These are phyloP conservation scores for Vitis cinerea DNA, from an alignment of 164 flowering plant species.

Conservation along the genomic window DNA sequence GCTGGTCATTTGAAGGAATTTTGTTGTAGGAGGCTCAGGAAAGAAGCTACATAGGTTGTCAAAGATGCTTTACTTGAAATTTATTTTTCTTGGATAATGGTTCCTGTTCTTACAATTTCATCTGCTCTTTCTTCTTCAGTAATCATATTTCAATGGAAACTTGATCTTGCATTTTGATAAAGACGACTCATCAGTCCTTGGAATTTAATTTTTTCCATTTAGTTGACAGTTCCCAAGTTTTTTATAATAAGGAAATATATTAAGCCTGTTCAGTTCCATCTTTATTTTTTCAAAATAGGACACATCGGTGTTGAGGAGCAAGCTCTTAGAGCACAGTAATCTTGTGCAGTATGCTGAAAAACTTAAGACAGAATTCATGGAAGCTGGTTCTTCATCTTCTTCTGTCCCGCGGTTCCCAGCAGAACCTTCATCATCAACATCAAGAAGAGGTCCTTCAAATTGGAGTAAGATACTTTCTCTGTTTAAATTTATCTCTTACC, in stretches of 20 bases:
- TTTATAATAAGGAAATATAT: not conserved
- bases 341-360: constrained; percentile 69
- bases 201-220: too few relatives aligned
- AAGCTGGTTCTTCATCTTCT: constrained; percentile 49
- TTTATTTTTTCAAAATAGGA: constrained; percentile 39
- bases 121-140: too few relatives aligned
- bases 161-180: too few relatives aligned
- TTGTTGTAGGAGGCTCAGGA: too few relatives aligned
- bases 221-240: not conserved
- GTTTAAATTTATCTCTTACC: not conserved
- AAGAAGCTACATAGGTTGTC: too few relatives aligned
- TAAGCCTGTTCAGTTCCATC: not conserved
- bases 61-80: too few relatives aligned
- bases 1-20: too few relatives aligned
- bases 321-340: constrained; percentile 59
- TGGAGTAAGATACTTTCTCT: constrained; percentile 56
- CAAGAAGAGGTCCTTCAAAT: constrained; percentile 46
- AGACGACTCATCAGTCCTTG: too few relatives aligned
- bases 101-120: too few relatives aligned
- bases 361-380: constrained; percentile 49
- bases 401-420: constrained; percentile 39
- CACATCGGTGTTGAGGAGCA: constrained; percentile 62
- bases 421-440: constrained; percentile 56
- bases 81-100: too few relatives aligned
- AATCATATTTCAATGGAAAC: too few relatives aligned